Base-by-base conservation (phyloP, 495 filamentous ascomycete species). In the Barbatosphaeria neglecta region DNA sequence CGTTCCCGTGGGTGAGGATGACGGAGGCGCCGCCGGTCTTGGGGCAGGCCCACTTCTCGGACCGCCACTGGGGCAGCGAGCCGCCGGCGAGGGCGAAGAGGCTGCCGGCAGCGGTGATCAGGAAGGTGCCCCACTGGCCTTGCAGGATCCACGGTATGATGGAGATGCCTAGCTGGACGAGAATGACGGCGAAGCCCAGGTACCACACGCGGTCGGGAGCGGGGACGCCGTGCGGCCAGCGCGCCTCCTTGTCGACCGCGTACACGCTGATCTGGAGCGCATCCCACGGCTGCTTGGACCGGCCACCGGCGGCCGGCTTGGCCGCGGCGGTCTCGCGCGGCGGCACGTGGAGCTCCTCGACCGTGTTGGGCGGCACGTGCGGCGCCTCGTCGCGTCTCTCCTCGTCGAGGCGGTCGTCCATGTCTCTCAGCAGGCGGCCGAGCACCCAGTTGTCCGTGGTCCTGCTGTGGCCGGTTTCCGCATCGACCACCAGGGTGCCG, bases 401-500 rank as follows among this genome's bases (percentile, higher is more conserved):
- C 28, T 31, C 28, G 28, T 31, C 28, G 28, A 31, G 28, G 28
- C 28, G 28, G 28, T 31, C 28, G 11, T 31, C 28, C 28, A 11
- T 66, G 46, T 77, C 72, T 1, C 70, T 60, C 37, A 77, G 45
- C 18, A 77, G 46, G 1, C 75, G 61, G 2, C 66, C 71, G 2
- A 77, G 43, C 5, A 76, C 50, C 76, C 73, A 77, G 6, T 53
- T 60, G 6, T 52, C 28, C 46, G 75, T 75, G 2, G 55, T 53
- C 9, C 73, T 58, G 8, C 49, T 50, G 45, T 72, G 70, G 11
- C 69, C 66, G 23, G 43, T 65, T 10, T 59, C 49, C 1, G 52
- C 52, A 50, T 72, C 74, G 51, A 73, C 65, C 16, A 76, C 56
- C 5, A 49, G 51, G 4, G 15, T 56, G 28, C 48, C 50, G 0